Percentiles rank a stretch among this genome's conserved stretches.
These are phyloP conservation scores for Cordyceps tenuipes DNA, from an alignment of 2,329 filamentous ascomycete species.

Conservation along the genomic window DNA sequence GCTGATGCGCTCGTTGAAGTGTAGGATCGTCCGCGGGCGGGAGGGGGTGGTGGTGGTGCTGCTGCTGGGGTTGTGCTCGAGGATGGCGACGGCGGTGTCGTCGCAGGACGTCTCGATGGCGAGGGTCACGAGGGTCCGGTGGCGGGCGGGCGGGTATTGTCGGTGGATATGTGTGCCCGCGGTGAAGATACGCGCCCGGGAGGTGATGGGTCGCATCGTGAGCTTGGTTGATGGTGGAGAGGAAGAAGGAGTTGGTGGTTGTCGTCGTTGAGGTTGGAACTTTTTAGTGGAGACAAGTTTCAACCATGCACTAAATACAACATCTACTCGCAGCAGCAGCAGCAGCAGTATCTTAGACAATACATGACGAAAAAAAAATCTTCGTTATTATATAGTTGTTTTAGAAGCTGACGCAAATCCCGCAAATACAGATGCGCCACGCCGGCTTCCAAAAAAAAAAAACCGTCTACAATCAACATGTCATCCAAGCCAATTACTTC, in stretches of 20 bases:
- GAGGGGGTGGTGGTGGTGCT: neutral
- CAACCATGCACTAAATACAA: too few species aligned
- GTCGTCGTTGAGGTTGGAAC: neutral
- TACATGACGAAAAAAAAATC: neutral
- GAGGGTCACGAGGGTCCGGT: slow-evolving; percentile 43
- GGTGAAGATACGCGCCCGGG: neutral
- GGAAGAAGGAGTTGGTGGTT: neutral
- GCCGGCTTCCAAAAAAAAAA: neutral
- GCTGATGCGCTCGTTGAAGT: slow-evolving; percentile 75
- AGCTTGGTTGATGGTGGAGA: neutral
- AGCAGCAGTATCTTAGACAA: neutral
- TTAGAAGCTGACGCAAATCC: neutral
- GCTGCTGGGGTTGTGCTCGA: slow-evolving; percentile 43
- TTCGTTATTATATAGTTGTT: neutral
- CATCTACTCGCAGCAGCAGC: neutral
- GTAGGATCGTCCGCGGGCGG: slow-evolving; percentile 41
- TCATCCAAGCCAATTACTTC: neutral
- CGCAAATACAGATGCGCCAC: neutral
- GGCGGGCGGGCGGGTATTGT: slow-evolving; percentile 8
- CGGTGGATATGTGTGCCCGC: neutral
- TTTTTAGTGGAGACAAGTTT: slow-evolving; percentile 6
- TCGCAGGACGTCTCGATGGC: slow-evolving; percentile 86
- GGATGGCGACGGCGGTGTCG: slow-evolving; percentile 81
- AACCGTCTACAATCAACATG: neutral
- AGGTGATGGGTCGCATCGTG: neutral